Percentiles rank a stretch among this genome's conserved stretches.
These are phyloP conservation scores for Cutaneotrichosporon cutaneum DNA, from an alignment of 1,284 basidiomycete species.

Conservation along the genomic window DNA sequence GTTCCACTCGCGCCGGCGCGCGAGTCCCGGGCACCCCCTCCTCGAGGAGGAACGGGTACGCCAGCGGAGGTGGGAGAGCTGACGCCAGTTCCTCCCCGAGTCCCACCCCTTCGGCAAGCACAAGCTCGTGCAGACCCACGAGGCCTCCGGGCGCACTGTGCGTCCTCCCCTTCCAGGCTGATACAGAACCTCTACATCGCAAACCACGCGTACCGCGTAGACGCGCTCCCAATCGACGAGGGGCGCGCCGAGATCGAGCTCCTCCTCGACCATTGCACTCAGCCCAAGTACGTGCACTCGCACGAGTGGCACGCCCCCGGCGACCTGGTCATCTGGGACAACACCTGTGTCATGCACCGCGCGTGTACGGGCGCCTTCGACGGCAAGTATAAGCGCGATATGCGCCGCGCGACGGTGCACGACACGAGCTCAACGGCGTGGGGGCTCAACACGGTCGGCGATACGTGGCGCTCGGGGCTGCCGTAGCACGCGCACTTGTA, in stretches of 20 bases:
- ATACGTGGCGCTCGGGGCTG: conserved; percentile 25
- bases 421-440: conserved; percentile 27
- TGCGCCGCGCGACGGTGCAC: conserved; percentile 31
- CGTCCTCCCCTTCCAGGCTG: background rate
- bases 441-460: conserved; percentile 29
- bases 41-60: conserved; percentile 24
- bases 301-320: conserved; percentile 25
- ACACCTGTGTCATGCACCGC: conserved; percentile 33
- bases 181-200: conserved; percentile 31
- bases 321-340: conserved; percentile 34
- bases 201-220: conserved; percentile 29
- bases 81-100: conserved; percentile 14
- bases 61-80: background rate
- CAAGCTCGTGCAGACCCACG: conserved; percentile 33
- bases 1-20: conserved; percentile 27
- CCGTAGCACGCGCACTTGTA: background rate
- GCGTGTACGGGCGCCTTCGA: conserved; percentile 25
- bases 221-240: conserved; percentile 19
- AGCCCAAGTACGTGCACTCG: conserved; percentile 23
- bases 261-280: conserved; percentile 25
- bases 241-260: conserved; percentile 27
- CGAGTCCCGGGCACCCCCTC: conserved; percentile 24
- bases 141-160: conserved; percentile 21
- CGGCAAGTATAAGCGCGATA: conserved; percentile 31
- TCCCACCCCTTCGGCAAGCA: conserved; percentile 29